phyloP scores from a whole-genome alignment of 176 grass and related monocot species.

The Eragrostis nindensis region DNA sequence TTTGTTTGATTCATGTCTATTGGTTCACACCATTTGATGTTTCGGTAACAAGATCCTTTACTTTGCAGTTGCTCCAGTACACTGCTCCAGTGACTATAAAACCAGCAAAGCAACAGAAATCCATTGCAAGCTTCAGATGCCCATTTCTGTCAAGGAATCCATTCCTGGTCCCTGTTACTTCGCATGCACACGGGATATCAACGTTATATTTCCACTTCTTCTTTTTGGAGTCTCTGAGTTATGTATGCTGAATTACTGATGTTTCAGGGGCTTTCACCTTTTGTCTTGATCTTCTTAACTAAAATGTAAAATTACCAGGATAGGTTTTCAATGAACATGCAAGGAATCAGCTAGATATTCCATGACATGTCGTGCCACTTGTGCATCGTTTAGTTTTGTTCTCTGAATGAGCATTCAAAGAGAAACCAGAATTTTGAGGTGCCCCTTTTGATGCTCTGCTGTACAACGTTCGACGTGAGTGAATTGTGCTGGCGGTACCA shows the following conservation, averaged over 20 bases:
- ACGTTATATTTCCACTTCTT: conserved; percentile 1
- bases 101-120: conserved; percentile 7
- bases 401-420: background rate
- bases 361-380: background rate
- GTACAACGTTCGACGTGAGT: too few species aligned
- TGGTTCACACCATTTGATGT: conserved; percentile 13
- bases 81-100: conserved; percentile 30
- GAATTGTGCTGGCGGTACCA: too few species aligned
- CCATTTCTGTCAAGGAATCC: conserved; percentile 20
- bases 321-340: conserved; percentile 35
- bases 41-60: conserved; percentile 19
- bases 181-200: background rate
- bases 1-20: conserved; percentile 2
- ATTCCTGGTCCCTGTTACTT: background rate
- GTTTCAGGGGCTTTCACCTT: background rate
- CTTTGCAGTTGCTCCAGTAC: conserved; percentile 26
- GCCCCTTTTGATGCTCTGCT: background rate
- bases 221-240: background rate
- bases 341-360: conserved; percentile 9
- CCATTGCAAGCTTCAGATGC: conserved; percentile 37
- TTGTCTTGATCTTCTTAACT: conserved; percentile 14
- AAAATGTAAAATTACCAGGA: conserved; percentile 17
- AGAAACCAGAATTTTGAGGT: background rate
- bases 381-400: background rate
- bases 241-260: background rate